A percentile compares a stretch with the other conserved stretches of the same genome.
Evolutionary conservation across 306 rosid genomes (phyloP).

Genomic region (Lupinus albus): DNA sequence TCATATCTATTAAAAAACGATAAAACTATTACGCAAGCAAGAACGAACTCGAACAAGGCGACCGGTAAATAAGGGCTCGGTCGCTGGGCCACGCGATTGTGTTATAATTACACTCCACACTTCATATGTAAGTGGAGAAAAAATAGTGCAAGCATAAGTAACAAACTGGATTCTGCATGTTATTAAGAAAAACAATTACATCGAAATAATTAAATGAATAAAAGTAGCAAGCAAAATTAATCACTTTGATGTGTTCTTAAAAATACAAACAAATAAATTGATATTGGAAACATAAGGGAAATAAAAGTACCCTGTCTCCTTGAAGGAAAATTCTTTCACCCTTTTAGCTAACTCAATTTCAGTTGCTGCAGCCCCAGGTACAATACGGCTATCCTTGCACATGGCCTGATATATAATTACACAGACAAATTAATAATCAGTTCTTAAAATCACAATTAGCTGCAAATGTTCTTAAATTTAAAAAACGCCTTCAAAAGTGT

Average conservation of each 20-base stretch:
- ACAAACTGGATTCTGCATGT: background rate
- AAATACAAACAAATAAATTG: background rate
- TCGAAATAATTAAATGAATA: background rate
- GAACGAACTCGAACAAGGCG: too few species aligned
- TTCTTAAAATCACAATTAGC: slow-evolving; percentile 4
- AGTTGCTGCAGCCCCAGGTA: slow-evolving; percentile 95
- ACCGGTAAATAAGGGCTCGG: too few species aligned
- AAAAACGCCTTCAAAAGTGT: slow-evolving; percentile 17
- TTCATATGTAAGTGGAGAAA: background rate
- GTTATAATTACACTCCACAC: background rate
- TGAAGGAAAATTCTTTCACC: slow-evolving; percentile 85
- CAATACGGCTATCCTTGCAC: slow-evolving; percentile 89
- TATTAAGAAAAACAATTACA: background rate
- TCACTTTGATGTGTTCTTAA: background rate
- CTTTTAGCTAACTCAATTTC: slow-evolving; percentile 89
- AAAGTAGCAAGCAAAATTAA: background rate
- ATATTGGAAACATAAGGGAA: slow-evolving; percentile 7
- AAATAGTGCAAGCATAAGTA: background rate
- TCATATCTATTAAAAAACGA: too few species aligned
- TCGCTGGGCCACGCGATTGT: too few species aligned
- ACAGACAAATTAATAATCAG: slow-evolving; percentile 25
- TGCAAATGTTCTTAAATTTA: background rate
- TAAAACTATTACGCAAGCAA: too few species aligned
- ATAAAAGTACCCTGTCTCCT: slow-evolving; percentile 76
- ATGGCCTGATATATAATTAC: slow-evolving; percentile 65